Evolutionary conservation across 2,329 filamentous ascomycete genomes (phyloP).

Genomic region (Didymella arachidicola): DNA sequence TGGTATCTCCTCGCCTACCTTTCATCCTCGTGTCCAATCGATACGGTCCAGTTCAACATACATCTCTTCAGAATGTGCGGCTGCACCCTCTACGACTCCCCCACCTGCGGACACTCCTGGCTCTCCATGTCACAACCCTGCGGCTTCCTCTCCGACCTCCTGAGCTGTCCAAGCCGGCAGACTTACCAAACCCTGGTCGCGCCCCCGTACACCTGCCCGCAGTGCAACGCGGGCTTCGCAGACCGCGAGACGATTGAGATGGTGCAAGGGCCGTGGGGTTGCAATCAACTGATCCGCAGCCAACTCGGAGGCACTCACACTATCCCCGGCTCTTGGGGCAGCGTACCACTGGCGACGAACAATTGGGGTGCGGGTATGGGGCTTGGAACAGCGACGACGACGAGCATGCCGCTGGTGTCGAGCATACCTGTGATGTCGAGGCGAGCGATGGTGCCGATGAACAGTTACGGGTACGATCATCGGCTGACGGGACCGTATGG

Average conservation of each 20-base stretch:
- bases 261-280: conserved; percentile 45
- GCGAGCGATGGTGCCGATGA: conserved; percentile 25
- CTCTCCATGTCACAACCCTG: conserved; percentile 57
- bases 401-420: too few species aligned
- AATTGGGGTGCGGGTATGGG: conserved; percentile 17
- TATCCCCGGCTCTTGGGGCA: conserved; percentile 40
- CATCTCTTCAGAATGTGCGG: conserved; percentile 54
- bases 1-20: neutral
- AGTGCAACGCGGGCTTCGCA: conserved; percentile 40
- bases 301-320: conserved; percentile 37
- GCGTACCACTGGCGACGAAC: conserved; percentile 24
- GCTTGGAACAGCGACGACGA: conserved; percentile 14
- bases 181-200: conserved; percentile 39
- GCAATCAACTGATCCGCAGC: conserved; percentile 42
- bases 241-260: conserved; percentile 43
- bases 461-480: conserved; percentile 28
- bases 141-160: conserved; percentile 49
- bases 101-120: conserved; percentile 59
- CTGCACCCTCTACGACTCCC: conserved; percentile 55
- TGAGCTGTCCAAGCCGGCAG: conserved; percentile 52
- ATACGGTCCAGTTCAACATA: neutral
- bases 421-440: conserved; percentile 4
- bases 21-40: too few species aligned
- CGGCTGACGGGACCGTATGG: conserved; percentile 32
- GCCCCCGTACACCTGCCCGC: conserved; percentile 38